A percentile compares a stretch with the other conserved stretches of the same genome.
phyloP scores from a whole-genome alignment of 257 asterid species.

The Avicennia marina region DNA sequence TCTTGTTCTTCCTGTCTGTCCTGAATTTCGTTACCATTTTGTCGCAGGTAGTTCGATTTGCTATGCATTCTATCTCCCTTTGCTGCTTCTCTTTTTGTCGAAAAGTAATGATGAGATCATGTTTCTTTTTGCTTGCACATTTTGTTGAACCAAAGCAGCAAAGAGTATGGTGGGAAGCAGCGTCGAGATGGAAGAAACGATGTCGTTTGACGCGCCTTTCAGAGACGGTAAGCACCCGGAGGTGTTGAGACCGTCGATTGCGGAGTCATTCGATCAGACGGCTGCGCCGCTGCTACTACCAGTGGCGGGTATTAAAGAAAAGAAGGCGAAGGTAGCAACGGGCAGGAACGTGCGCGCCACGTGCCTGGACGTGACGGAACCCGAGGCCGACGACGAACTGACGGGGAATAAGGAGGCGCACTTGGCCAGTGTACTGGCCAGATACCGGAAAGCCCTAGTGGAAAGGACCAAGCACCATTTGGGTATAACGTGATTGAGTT shows the following conservation, averaged over 20 bases:
- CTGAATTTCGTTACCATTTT: no score
- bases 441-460: constrained; percentile 69
- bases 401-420: constrained; percentile 93
- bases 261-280: constrained; percentile 40
- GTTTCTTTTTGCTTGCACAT: no score
- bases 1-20: no score
- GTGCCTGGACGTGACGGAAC: constrained; percentile 85
- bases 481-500: constrained; percentile 40
- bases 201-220: constrained; percentile 31
- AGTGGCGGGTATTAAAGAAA: constrained; percentile 27
- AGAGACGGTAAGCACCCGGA: constrained; percentile 28
- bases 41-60: no score
- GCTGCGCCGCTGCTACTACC: constrained; percentile 47
- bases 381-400: constrained; percentile 82
- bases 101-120: no score
- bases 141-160: constrained; percentile 13
- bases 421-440: constrained; percentile 88
- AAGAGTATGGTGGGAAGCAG: constrained; percentile 44
- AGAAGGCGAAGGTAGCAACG: constrained; percentile 38
- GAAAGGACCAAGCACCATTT: constrained; percentile 88
- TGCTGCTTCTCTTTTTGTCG: no score
- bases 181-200: constrained; percentile 17
- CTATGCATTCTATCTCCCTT: no score
- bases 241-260: constrained; percentile 11
- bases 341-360: constrained; percentile 82